Base-by-base conservation (phyloP, 768 basidiomycete genomes). In the Termitomyces eurrhizus region DNA sequence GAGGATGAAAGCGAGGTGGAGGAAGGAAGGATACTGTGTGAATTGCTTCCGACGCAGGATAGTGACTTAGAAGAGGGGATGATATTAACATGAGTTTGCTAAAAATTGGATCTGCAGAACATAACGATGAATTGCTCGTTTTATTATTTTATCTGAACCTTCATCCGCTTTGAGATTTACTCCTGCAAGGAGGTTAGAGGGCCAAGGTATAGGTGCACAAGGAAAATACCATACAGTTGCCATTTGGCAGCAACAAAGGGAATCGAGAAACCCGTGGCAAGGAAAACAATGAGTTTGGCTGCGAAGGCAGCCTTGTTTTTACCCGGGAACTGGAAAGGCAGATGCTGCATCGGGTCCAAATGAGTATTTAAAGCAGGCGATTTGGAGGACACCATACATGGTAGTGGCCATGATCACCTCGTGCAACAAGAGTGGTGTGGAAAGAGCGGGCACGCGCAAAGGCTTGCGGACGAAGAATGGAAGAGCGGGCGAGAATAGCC, bases 201-300 rank as follows among this genome's bases (percentile, higher is more conserved):
- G 14, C 2, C 7, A 4, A 55, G 37, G 16, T 37, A n/a, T 8
- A 26, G 57, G 58, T 35, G 21, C 12, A 29, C n/a, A 36, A 24
- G 14, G 42, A 52, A 53, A 41, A 51, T n/a, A 18, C 77, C 90
- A 64, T 65, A 92, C 90, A 92, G 63, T 72, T 90, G 89, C 68
- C 79, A 83, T 42, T 68, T 71, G 5, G 83, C 75, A 6, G 88
- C 89, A 57, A 80, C 64, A 72, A 92, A 85, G 32, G 90, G 90
- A 62, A 91, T 82, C 59, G 80, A 71, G 71, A 90, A 89, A 13
- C 89, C 90, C 13, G 75, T 61, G 14, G 70, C 52, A 58, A 92
- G 77, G 72, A 77, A 84, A 7, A 69, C 56, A 29, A 69, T 62
- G 55, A 86, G 62, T 72, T 86, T 88, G 52, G 74, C 51, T 5